Conservation (phyloP, 2,329 filamentous ascomycete genomes). For the Monilinia polystroma region DNA sequence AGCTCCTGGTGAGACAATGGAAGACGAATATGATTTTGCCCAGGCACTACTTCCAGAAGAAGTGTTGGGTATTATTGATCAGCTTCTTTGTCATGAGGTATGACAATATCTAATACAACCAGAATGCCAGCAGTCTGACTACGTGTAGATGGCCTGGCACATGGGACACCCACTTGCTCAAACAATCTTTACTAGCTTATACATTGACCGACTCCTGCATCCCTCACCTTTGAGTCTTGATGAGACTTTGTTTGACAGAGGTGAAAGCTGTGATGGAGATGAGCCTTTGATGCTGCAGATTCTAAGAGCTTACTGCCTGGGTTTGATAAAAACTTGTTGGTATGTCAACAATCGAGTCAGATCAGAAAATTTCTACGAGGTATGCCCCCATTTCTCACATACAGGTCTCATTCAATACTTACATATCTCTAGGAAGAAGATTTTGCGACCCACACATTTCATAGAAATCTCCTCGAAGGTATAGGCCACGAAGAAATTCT, state of each 20-base stretch:
- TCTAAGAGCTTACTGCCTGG: slow-evolving; percentile 82
- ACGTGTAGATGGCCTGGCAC: slow-evolving; percentile 84
- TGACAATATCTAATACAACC: background rate
- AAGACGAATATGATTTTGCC: slow-evolving; percentile 77
- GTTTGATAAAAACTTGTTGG: slow-evolving; percentile 77
- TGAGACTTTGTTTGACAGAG: slow-evolving; percentile 34
- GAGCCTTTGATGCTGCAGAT: slow-evolving; percentile 58
- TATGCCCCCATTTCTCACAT: slow-evolving; percentile 42
- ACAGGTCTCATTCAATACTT: background rate
- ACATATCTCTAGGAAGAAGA: slow-evolving; percentile 75
- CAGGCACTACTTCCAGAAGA: slow-evolving; percentile 70
- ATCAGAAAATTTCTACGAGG: slow-evolving; percentile 88
- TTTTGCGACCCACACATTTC: slow-evolving; percentile 89
- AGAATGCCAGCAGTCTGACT: slow-evolving; percentile 19
- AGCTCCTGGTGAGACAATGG: slow-evolving; percentile 73
- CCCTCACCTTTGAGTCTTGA: slow-evolving; percentile 63
- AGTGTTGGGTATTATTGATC: slow-evolving; percentile 90
- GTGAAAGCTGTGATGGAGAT: slow-evolving; percentile 34
- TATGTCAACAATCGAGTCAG: slow-evolving; percentile 75
- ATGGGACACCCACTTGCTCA: slow-evolving; percentile 93
- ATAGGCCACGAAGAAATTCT: slow-evolving; percentile 50
- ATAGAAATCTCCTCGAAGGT: slow-evolving; percentile 69
- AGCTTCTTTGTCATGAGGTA: slow-evolving; percentile 86
- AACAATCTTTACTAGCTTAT: slow-evolving; percentile 88
- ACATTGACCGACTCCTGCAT: slow-evolving; percentile 80